Percentiles rank a stretch among this genome's conserved stretches.
These are phyloP conservation scores for Acanthamoeba healyi DNA, from an alignment of 208 protist species.

Conservation along the genomic window DNA sequence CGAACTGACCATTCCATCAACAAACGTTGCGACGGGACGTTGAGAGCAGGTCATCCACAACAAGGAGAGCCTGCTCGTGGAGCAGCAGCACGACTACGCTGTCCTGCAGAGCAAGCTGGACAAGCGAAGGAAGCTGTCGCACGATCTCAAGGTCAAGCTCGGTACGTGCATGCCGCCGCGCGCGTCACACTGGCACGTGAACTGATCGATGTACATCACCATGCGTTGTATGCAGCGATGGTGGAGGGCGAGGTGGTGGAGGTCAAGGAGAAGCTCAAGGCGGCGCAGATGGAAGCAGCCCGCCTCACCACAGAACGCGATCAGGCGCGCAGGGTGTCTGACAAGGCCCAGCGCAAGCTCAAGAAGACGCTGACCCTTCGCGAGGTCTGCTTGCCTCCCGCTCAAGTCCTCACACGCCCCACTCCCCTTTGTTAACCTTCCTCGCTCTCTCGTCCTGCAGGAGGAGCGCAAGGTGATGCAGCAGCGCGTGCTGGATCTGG, in stretches of 20 bases:
- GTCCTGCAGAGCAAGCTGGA: constrained; percentile 56
- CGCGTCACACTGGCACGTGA: too few species aligned
- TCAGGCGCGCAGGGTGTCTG: not conserved
- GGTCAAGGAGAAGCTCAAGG: constrained; percentile 49
- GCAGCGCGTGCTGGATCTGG: constrained; percentile 26
- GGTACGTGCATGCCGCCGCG: not conserved
- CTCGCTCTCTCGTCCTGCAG: not conserved
- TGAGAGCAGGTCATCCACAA: constrained; percentile 41
- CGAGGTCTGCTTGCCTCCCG: not conserved
- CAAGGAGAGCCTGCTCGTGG: constrained; percentile 56
- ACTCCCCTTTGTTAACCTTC: not conserved
- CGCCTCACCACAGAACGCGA: constrained; percentile 44
- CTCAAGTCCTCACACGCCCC: too few species aligned
- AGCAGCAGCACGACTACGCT: constrained; percentile 56
- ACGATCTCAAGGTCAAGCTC: constrained; percentile 61
- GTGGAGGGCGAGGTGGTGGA: constrained; percentile 30
- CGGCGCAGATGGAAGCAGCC: constrained; percentile 25
- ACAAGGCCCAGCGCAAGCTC: constrained; percentile 14
- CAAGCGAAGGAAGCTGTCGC: constrained; percentile 36
- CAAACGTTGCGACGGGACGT: not conserved
- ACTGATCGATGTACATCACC: not conserved
- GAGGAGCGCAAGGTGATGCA: not conserved
- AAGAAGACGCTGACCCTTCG: not conserved
- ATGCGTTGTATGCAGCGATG: not conserved
- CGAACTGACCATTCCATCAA: too few species aligned